Conservation (phyloP, 208 protist genomes). For the Wallacemonas rigidus region DNA sequence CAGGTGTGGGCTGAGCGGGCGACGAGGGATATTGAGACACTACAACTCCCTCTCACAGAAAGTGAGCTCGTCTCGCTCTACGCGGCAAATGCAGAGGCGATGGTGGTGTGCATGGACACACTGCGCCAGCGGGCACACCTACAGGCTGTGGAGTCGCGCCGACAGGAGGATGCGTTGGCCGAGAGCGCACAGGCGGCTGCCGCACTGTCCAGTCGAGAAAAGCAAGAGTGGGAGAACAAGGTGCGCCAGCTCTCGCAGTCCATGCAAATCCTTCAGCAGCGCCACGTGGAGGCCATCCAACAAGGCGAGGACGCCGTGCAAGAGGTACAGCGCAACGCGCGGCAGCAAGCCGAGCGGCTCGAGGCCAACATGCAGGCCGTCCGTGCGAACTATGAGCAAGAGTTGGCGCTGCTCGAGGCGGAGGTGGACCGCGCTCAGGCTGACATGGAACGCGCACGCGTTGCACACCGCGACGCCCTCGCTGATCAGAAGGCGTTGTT, state of each 20-base stretch:
- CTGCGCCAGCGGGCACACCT: background rate
- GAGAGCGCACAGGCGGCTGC: background rate
- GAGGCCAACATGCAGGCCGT: background rate
- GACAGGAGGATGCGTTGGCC: background rate
- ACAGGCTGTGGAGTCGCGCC: background rate
- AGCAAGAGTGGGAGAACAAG: background rate
- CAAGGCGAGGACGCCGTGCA: background rate
- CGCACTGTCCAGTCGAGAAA: too few species aligned
- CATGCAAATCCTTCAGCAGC: slow-evolving; percentile 4
- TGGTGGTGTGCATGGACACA: background rate
- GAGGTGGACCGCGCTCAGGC: slow-evolving; percentile 1
- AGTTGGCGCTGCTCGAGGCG: slow-evolving; percentile 8
- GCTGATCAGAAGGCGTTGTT: slow-evolving; percentile 4
- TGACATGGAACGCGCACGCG: slow-evolving; percentile 1
- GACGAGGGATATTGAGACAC: background rate
- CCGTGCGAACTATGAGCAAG: background rate
- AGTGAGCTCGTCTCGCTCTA: background rate
- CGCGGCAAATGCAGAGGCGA: background rate
- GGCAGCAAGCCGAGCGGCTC: background rate
- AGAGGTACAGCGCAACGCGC: background rate
- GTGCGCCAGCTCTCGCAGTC: background rate
- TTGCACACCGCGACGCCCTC: slow-evolving; percentile 15
- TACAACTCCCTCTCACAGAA: slow-evolving; percentile 5
- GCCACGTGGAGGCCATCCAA: background rate
- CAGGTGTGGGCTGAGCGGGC: background rate